Conservation (phyloP, 1,284 basidiomycete species). For the Fomes fomentarius region DNA sequence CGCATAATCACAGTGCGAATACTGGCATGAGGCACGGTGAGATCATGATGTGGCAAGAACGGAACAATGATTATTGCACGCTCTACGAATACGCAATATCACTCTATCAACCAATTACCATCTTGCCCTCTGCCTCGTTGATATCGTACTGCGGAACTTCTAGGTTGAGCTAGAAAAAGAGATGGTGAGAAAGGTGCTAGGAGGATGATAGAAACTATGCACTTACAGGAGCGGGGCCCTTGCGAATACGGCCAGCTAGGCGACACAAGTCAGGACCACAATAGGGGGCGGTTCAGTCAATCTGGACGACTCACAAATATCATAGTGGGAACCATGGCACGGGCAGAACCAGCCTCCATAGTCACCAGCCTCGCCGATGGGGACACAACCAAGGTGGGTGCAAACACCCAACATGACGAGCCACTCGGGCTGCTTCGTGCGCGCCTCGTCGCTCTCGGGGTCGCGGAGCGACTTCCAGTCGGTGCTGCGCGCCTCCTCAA, state of each 20-base stretch:
- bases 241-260: constrained; percentile 88
- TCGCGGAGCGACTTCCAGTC: constrained; percentile 92
- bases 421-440: constrained; percentile 97
- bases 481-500: constrained; percentile 87
- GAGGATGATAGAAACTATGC: neutral
- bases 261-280: neutral
- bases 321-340: constrained; percentile 98
- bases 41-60: neutral
- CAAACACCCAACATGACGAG: constrained; percentile 97
- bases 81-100: constrained; percentile 20
- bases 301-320: constrained; percentile 68
- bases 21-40: neutral
- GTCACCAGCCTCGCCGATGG: constrained; percentile 97
- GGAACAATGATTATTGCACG: constrained; percentile 21
- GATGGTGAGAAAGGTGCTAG: constrained; percentile 10
- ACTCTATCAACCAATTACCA: constrained; percentile 84
- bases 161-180: constrained; percentile 77
- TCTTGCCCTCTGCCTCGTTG: constrained; percentile 86
- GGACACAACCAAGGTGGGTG: constrained; percentile 99
- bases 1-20: neutral
- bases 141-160: constrained; percentile 90
- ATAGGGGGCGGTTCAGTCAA: neutral
- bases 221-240: constrained; percentile 91
- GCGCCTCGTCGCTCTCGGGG: constrained; percentile 87
- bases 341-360: constrained; percentile 99